These are phyloP conservation scores for Baudoinia panamericana DNA, from an alignment of 495 filamentous ascomycete genomes.

Conservation along the genomic window DNA sequence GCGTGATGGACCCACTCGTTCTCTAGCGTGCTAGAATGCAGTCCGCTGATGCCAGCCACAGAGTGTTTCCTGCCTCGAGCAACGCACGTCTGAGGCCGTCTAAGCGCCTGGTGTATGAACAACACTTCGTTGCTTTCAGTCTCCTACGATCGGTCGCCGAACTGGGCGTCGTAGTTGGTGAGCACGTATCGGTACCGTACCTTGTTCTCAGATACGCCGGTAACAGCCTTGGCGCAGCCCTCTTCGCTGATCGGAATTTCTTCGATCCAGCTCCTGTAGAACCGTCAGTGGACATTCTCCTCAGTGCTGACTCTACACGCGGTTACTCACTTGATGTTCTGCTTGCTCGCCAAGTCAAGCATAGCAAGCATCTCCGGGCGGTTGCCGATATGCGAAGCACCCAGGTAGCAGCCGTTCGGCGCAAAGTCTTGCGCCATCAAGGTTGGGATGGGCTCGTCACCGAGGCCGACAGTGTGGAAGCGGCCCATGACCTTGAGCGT, in stretches of 20 bases:
- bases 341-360: slow-evolving; percentile 68
- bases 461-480: slow-evolving; percentile 74
- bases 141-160: slow-evolving; percentile 31
- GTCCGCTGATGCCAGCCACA: too few species aligned
- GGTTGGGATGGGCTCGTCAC: slow-evolving; percentile 61
- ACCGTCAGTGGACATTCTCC: too few species aligned
- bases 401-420: slow-evolving; percentile 64
- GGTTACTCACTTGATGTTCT: slow-evolving; percentile 56
- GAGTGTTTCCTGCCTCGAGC: too few species aligned
- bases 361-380: slow-evolving; percentile 69
- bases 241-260: slow-evolving; percentile 57
- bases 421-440: slow-evolving; percentile 68
- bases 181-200: slow-evolving; percentile 56
- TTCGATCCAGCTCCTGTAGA: slow-evolving; percentile 77
- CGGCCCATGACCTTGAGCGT: slow-evolving; percentile 72
- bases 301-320: too few species aligned
- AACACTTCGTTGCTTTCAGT: too few species aligned
- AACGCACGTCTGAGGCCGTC: too few species aligned
- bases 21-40: too few species aligned
- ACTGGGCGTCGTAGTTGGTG: slow-evolving; percentile 52
- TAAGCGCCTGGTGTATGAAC: too few species aligned
- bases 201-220: slow-evolving; percentile 53
- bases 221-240: slow-evolving; percentile 53
- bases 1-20: too few species aligned
- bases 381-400: slow-evolving; percentile 70